Evolutionary conservation across 306 rosid genomes (phyloP), one percentile per base, ranked within the genome.

Genomic region (Prunus mira): DNA sequence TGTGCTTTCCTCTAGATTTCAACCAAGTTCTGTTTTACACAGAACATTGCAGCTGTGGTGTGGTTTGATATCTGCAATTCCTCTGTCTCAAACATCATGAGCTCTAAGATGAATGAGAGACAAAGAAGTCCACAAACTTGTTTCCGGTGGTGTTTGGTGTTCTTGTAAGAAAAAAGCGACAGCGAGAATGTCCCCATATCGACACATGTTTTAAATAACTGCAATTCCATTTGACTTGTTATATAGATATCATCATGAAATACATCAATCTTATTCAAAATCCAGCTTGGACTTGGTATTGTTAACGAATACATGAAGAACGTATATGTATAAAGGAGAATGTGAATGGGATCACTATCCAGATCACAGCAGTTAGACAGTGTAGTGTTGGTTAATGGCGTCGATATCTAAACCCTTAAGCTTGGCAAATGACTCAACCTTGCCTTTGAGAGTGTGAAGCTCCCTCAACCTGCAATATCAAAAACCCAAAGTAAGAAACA

Each of bases 361-460:
- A 15, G 46, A 64, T 38, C 43, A 8, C 22, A 32, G 46, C 15
- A 24, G 19, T 74, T 80, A 91, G 71, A 89, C 83, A 61, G 91
- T 89, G 83, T 91, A 88, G 83, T 91, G 89, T n/a, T 86, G 88
- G 51, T 91, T 87, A 65, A 91, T 81, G 62, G 85, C 76, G n/a
- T 91, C 94, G 22, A 91, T 76, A 50, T 91, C 91, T 74, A 87
- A 57, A 65, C 97, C 97, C 84, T 76, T 80, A 30, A 86, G 87
- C 84, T 78, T 91, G 68, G 89, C 94, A 66, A 84, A 84, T 28
- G 92, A 87, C 77, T 91, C 94, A 69, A 89, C 97, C 73, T 49
- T 88, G 15, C 90, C 94, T 79, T 91, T 91, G 50, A 88, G 83
- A 51, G 97, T 91, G 86, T 88, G 91, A 80, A 91, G 92, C 87